Evolutionary conservation across 2,329 filamentous ascomycete genomes (phyloP).

Genomic region (Hypoxylon sp.): DNA sequence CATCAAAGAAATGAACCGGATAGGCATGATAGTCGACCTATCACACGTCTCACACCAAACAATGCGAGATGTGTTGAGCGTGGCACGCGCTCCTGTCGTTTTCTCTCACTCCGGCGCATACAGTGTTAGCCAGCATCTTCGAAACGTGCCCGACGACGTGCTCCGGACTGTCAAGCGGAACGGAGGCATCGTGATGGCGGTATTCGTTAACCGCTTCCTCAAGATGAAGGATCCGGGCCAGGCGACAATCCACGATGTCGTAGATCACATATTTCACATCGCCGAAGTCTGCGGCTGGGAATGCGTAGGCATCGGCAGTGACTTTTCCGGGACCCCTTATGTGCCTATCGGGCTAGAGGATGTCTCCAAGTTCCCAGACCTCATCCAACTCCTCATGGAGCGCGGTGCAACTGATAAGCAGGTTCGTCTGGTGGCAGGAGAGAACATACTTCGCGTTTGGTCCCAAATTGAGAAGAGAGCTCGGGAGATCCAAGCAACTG

Average conservation of each 20-base stretch:
- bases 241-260: slow-evolving; percentile 47
- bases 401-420: slow-evolving; percentile 45
- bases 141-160: slow-evolving; percentile 53
- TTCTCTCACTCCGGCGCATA: slow-evolving; percentile 46
- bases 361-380: slow-evolving; percentile 48
- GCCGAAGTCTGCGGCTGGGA: slow-evolving; percentile 47
- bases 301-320: slow-evolving; percentile 49
- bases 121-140: slow-evolving; percentile 42
- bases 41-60: slow-evolving; percentile 45
- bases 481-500: slow-evolving; percentile 36
- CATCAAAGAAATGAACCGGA: slow-evolving; percentile 49
- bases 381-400: slow-evolving; percentile 43
- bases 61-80: slow-evolving; percentile 43
- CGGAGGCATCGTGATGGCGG: slow-evolving; percentile 51
- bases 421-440: slow-evolving; percentile 39
- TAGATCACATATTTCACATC: slow-evolving; percentile 47
- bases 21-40: slow-evolving; percentile 48
- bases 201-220: slow-evolving; percentile 49
- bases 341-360: slow-evolving; percentile 33
- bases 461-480: slow-evolving; percentile 40
- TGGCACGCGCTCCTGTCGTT: slow-evolving; percentile 44
- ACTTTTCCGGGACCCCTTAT: slow-evolving; percentile 47
- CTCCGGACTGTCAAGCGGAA: slow-evolving; percentile 48
- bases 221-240: slow-evolving; percentile 44
- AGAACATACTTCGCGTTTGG: slow-evolving; percentile 46